Evolutionary conservation across 805 yeast genomes (phyloP), one percentile per base, ranked within the genome.

Genomic region (Candida sanyiensis): DNA sequence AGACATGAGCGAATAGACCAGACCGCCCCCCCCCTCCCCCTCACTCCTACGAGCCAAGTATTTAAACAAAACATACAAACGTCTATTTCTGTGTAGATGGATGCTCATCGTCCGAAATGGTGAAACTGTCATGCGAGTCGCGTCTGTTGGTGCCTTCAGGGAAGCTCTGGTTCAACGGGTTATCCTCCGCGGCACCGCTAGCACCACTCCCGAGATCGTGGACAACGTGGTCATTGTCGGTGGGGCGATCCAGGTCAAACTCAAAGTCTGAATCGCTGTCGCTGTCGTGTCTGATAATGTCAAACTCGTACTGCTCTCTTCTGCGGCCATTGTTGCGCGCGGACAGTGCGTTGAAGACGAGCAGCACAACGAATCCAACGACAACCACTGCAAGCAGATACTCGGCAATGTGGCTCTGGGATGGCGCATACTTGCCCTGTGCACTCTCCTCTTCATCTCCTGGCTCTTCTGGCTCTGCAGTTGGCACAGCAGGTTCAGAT

Each of bases 241-340:
- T 23, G 12, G 15, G 10, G 23, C 22, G 23, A 10, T 32, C 41
- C 18, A 39, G 11, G 17, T 42, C 45, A 13, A 42, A 35, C 32
- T 83, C 83, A 33, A 83, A 77, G 54, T 83, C 94, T 53, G 83
- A 80, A 54, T 83, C 93, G 51, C 74, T 80, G 39, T 77, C 76
- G 28, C 51, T 81, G 75, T 61, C 88, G 63, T 54, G 83, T 60
- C 55, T 49, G 19, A 55, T 55, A 23, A 55, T 55, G 37, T 55
- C 59, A 40, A 55, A 55, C 39, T 55, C 59, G 26, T 55, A 55
- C 33, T 59, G 63, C 38, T 72, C 61, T 44, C 59, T 52, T 47
- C 65, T 62, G 44, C 66, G 70, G 44, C 70, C 68, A 43, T 70
- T 58, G 6, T 60, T 67, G 33, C 56, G 61, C 58, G 61, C 63